Conservation (phyloP, 352 stramenopile genomes). For the Globisporangium spinosum region DNA sequence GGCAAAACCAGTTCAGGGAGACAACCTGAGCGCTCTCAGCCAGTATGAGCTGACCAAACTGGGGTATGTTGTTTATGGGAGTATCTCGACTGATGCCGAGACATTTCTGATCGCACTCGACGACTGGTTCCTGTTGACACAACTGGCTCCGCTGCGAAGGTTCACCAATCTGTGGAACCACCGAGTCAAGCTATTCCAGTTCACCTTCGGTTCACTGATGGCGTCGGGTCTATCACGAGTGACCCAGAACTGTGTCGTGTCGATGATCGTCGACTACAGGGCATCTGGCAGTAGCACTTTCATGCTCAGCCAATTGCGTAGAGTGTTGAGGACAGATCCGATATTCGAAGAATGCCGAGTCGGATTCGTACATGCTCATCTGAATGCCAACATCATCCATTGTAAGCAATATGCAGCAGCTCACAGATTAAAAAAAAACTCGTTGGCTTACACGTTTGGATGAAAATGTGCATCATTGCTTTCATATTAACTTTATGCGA, state of each 20-base stretch:
- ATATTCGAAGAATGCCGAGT: neutral
- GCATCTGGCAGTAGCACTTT: neutral
- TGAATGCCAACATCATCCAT: neutral
- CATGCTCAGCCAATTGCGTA: neutral
- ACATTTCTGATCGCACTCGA: neutral
- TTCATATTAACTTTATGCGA: too few relatives aligned
- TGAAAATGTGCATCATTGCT: neutral
- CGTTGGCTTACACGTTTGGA: neutral
- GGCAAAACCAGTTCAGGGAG: neutral
- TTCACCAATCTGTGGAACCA: neutral
- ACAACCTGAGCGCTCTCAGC: neutral
- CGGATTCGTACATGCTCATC: neutral
- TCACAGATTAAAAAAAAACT: neutral
- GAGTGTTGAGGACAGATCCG: neutral
- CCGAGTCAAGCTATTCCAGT: neutral
- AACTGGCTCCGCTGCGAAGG: neutral
- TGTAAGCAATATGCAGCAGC: neutral
- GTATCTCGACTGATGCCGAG: neutral
- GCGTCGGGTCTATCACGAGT: too few relatives aligned
- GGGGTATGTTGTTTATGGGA: neutral
- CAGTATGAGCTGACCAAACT: neutral
- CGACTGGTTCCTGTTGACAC: neutral
- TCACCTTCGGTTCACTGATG: neutral
- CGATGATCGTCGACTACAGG: neutral
- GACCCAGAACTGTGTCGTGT: neutral